A percentile compares a stretch with the other conserved stretches of the same genome.
phyloP scores from a whole-genome alignment of 73 alveolate genomes.

The Stentor coeruleus region DNA sequence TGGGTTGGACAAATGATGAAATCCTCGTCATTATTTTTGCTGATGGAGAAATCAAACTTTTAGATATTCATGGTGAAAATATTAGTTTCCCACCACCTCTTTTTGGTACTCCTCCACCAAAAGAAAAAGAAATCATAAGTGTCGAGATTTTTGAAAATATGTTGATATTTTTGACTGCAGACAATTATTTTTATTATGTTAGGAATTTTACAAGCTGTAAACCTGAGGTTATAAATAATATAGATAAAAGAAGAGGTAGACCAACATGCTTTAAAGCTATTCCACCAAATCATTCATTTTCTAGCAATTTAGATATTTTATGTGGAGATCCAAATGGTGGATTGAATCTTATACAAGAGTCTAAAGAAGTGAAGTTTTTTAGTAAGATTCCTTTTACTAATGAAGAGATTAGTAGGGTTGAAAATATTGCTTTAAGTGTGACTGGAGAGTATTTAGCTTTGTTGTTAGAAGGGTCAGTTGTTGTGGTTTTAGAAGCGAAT shows the following conservation, averaged over 20 bases:
- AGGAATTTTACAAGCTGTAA: background rate
- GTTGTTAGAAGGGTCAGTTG: background rate
- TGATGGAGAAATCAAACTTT: background rate
- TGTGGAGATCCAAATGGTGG: background rate
- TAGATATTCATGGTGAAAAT: background rate
- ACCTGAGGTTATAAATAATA: background rate
- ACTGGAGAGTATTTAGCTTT: background rate
- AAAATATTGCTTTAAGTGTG: background rate
- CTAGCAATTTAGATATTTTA: background rate
- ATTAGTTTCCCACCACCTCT: background rate
- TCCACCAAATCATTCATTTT: background rate
- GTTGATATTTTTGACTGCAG: background rate
- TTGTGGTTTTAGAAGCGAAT: background rate
- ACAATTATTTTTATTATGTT: background rate
- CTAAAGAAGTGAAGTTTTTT: background rate
- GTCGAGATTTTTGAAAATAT: background rate
- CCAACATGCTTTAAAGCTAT: background rate
- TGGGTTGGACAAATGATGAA: background rate
- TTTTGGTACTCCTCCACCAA: background rate
- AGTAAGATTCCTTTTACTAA: background rate
- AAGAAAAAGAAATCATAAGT: background rate
- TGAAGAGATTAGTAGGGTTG: background rate
- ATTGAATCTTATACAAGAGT: background rate
- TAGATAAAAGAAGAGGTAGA: background rate
- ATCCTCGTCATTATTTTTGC: background rate